phyloP scores from a whole-genome alignment of 225 moss, liverwort and hornwort species.

The Pseudisothecium myosuroides region DNA sequence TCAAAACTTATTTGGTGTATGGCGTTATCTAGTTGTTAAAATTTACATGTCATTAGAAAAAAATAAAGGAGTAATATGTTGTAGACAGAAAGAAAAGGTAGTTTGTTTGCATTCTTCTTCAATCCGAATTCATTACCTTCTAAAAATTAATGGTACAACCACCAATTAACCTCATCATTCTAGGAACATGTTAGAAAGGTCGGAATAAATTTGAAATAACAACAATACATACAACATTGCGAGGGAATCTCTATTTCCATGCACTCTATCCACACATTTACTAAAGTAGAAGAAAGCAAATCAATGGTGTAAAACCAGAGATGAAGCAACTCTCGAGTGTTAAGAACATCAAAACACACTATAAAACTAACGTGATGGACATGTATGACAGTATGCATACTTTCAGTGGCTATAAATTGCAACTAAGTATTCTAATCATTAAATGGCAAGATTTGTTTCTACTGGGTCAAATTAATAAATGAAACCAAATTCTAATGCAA shows the following conservation, averaged over 20 bases:
- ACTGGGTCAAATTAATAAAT: background rate
- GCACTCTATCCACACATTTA: background rate
- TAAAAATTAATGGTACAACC: background rate
- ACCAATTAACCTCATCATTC: background rate
- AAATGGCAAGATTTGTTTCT: background rate
- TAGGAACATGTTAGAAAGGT: background rate
- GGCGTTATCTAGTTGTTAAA: background rate
- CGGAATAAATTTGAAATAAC: background rate
- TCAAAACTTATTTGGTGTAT: background rate
- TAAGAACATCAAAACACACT: background rate
- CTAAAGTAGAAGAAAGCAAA: background rate
- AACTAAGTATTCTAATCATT: no score
- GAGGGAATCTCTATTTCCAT: background rate
- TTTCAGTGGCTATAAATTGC: background rate
- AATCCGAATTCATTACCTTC: fast-evolving
- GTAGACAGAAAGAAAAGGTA: background rate
- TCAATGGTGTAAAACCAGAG: background rate
- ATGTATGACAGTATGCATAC: fast-evolving
- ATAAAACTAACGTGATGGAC: background rate
- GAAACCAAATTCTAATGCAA: background rate
- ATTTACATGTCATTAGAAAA: background rate
- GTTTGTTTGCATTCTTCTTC: background rate
- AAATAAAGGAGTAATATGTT: background rate
- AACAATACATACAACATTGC: background rate
- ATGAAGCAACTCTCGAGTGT: background rate